A percentile compares a stretch with the other conserved stretches of the same genome.
phyloP scores from a whole-genome alignment of 2,329 filamentous ascomycete species.

The Taxawa tesnikishii region DNA sequence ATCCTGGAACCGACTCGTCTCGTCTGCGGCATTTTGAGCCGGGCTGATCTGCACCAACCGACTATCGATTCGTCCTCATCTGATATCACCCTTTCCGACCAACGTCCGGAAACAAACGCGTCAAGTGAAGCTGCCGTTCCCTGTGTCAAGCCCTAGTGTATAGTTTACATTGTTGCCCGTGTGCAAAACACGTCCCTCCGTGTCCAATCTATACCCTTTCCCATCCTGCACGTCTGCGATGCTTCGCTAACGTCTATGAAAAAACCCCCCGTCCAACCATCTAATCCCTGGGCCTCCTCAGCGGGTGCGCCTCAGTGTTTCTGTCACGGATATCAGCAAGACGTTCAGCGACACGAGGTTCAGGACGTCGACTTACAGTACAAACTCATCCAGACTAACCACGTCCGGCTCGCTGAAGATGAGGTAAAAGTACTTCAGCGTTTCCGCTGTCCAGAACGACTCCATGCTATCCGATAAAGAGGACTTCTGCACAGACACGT shows the following conservation, averaged over 20 bases:
- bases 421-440: constrained; percentile 55
- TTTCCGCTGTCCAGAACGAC: constrained; percentile 54
- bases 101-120: too few species aligned
- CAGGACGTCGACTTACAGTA: constrained; percentile 1
- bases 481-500: constrained; percentile 39
- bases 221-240: background rate
- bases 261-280: background rate
- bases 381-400: constrained; percentile 42
- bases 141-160: too few species aligned
- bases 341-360: background rate
- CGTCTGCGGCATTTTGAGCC: too few species aligned
- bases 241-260: background rate
- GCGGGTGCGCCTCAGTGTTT: constrained; percentile 7
- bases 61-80: too few species aligned
- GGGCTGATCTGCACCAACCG: too few species aligned
- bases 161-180: too few species aligned
- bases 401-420: constrained; percentile 48
- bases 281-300: constrained; percentile 1
- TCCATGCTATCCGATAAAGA: constrained; percentile 52
- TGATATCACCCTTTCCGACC: too few species aligned
- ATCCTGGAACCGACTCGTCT: too few species aligned
- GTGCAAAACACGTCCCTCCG: too few species aligned
- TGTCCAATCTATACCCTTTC: too few species aligned
- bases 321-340: background rate
- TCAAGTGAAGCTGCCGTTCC: too few species aligned